Percentiles rank a stretch among this genome's conserved stretches.
Conservation (phyloP, 352 stramenopile species). For the Pythium pyrilobum region DNA sequence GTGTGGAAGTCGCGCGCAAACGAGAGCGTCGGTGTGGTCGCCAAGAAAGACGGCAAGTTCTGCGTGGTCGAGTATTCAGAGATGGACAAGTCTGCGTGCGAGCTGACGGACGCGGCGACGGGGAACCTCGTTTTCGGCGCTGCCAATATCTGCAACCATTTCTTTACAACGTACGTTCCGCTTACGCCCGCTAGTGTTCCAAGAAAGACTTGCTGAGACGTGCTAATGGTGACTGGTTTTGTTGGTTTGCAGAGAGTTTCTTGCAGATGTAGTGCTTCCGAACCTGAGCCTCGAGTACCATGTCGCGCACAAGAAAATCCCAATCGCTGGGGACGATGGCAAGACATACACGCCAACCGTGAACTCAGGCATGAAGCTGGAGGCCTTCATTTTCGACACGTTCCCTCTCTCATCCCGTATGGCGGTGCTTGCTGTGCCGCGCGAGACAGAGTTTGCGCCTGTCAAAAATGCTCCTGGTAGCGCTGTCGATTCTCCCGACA, state of each 20-base stretch:
- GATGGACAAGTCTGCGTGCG: constrained; percentile 74
- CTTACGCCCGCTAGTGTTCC: neutral
- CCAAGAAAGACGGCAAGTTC: constrained; percentile 70
- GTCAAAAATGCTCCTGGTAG: constrained; percentile 89
- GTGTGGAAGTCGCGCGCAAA: constrained; percentile 91
- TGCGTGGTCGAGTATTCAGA: constrained; percentile 98
- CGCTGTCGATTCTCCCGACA: constrained; percentile 80
- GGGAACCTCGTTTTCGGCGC: constrained; percentile 92
- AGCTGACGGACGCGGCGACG: constrained; percentile 47
- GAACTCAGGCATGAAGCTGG: constrained; percentile 97
- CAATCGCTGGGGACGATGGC: constrained; percentile 79
- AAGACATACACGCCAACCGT: constrained; percentile 68
- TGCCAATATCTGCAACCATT: constrained; percentile 99
- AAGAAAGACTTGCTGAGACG: neutral
- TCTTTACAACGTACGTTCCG: constrained; percentile 31
- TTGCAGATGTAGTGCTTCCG: constrained; percentile 85
- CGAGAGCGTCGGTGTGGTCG: constrained; percentile 93
- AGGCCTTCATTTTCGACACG: constrained; percentile 99
- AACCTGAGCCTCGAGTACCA: constrained; percentile 90
- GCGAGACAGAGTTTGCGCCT: constrained; percentile 90
- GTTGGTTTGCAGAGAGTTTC: constrained; percentile 33
- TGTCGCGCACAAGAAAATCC: constrained; percentile 98
- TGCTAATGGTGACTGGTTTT: neutral
- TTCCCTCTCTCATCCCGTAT: constrained; percentile 93
- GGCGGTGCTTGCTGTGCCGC: constrained; percentile 90